Conservation (phyloP, 306 rosid genomes). For the Prunus mira region DNA sequence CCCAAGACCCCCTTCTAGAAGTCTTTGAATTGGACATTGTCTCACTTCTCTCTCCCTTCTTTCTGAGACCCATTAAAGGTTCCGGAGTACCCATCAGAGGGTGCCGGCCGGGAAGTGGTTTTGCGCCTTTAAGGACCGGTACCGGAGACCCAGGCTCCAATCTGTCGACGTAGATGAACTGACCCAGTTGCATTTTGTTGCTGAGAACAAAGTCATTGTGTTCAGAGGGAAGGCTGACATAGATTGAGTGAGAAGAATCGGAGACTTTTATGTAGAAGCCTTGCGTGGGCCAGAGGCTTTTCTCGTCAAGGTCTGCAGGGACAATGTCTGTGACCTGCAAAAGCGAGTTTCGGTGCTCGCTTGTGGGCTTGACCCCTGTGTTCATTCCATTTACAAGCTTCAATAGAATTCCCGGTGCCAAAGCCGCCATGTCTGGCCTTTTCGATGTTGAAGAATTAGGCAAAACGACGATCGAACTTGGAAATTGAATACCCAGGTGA, state of each 20-base stretch:
- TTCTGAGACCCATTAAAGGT: slow-evolving; percentile 70
- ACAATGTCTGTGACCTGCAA: slow-evolving; percentile 88
- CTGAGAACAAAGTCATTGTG: slow-evolving; percentile 79
- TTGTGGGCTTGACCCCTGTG: slow-evolving; percentile 64
- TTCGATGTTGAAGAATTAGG: neutral
- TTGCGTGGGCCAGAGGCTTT: slow-evolving; percentile 65
- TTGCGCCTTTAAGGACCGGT: slow-evolving; percentile 65
- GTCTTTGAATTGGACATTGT: slow-evolving; percentile 27
- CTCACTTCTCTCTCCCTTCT: slow-evolving; percentile 40
- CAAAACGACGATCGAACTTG: neutral
- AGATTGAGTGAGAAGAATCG: slow-evolving; percentile 83
- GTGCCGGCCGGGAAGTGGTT: slow-evolving; percentile 84
- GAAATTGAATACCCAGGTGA: neutral
- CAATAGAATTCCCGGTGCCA: slow-evolving; percentile 78
- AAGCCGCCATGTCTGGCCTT: slow-evolving; percentile 51
- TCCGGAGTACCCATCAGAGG: slow-evolving; percentile 85
- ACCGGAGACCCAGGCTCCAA: slow-evolving; percentile 88
- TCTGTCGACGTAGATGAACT: slow-evolving; percentile 73
- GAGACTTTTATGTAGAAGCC: slow-evolving; percentile 86
- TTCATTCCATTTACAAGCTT: slow-evolving; percentile 73
- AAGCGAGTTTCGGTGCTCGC: slow-evolving; percentile 81
- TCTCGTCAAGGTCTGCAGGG: slow-evolving; percentile 86
- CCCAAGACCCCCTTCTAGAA: slow-evolving; percentile 89
- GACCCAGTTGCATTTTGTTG: slow-evolving; percentile 89
- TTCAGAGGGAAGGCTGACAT: slow-evolving; percentile 73